These are phyloP conservation scores for Turritis glabra DNA, from an alignment of 345 rosid species.

Conservation along the genomic window DNA sequence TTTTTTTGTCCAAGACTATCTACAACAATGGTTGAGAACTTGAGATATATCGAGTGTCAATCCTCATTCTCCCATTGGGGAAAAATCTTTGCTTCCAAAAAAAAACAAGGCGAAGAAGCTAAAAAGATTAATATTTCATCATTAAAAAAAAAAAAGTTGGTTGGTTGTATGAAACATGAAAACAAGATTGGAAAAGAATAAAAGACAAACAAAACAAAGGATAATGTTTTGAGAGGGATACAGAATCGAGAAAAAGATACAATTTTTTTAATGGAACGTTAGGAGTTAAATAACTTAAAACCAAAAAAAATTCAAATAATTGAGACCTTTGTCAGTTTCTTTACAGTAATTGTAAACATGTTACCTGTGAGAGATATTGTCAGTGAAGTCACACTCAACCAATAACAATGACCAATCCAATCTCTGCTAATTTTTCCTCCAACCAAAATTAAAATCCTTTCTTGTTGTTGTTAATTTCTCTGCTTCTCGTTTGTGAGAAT, in stretches of 20 bases:
- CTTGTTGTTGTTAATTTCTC: background rate
- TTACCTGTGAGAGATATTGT: constrained; percentile 18
- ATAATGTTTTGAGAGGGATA: constrained; percentile 27
- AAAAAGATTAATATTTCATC: no score
- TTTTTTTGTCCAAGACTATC: no score
- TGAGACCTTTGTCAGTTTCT: constrained; percentile 19
- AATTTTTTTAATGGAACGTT: background rate
- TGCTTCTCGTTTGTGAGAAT: background rate
- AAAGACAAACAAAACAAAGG: background rate
- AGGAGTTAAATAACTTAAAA: background rate
- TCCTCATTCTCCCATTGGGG: no score
- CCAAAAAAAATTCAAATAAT: background rate
- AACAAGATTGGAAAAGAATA: no score
- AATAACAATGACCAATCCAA: no score
- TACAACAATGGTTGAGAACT: no score
- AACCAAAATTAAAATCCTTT: constrained; percentile 10
- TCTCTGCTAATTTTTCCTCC: constrained; percentile 22
- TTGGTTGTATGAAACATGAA: no score
- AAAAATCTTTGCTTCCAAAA: no score
- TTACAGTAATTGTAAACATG: constrained; percentile 1
- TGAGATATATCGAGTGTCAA: no score
- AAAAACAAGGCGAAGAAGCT: no score
- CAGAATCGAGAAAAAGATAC: constrained; percentile 2
- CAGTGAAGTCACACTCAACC: constrained; percentile 31
- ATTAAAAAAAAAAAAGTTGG: no score